Conservation (phyloP, 2,329 filamentous ascomycete species). For the Cytospora chrysosperma region DNA sequence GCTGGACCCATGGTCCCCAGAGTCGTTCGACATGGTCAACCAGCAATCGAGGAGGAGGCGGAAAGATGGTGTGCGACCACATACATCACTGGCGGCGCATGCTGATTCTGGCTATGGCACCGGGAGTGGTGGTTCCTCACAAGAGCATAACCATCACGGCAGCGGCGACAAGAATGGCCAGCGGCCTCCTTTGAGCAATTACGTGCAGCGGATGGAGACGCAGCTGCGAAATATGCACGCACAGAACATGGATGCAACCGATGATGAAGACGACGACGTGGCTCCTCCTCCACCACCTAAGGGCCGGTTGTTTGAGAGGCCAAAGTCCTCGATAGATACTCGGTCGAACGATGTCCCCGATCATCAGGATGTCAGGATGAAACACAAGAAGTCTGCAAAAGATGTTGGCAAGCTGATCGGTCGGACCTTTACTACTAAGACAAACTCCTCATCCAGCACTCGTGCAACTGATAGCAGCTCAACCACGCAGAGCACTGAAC, state of each 20-base stretch:
- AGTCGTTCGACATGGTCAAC: conserved; percentile 68
- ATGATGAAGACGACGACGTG: conserved; percentile 37
- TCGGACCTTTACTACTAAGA: conserved; percentile 85
- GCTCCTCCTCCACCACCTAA: conserved; percentile 64
- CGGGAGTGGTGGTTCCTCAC: conserved; percentile 53
- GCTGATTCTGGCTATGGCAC: conserved; percentile 62
- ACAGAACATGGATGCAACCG: conserved; percentile 44
- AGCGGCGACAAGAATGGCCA: conserved; percentile 47
- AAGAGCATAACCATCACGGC: conserved; percentile 43
- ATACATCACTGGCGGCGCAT: conserved; percentile 66
- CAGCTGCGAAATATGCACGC: conserved; percentile 72
- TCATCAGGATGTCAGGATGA: conserved; percentile 44
- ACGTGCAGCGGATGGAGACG: conserved; percentile 89
- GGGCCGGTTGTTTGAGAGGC: conserved; percentile 49
- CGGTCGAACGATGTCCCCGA: conserved; percentile 29
- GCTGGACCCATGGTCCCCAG: conserved; percentile 83
- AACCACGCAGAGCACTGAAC: conserved; percentile 74
- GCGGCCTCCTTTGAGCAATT: conserved; percentile 75
- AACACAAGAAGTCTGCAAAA: conserved; percentile 72
- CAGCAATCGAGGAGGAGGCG: conserved; percentile 39
- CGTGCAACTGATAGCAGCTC: conserved; percentile 65
- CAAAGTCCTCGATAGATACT: conserved; percentile 58
- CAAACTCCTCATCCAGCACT: conserved; percentile 70
- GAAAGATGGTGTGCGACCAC: conserved; percentile 48
- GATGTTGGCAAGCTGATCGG: conserved; percentile 72